A percentile compares a stretch with the other conserved stretches of the same genome.
Evolutionary conservation across 306 rosid species (phyloP).

Genomic region (Luffa aegyptiaca): DNA sequence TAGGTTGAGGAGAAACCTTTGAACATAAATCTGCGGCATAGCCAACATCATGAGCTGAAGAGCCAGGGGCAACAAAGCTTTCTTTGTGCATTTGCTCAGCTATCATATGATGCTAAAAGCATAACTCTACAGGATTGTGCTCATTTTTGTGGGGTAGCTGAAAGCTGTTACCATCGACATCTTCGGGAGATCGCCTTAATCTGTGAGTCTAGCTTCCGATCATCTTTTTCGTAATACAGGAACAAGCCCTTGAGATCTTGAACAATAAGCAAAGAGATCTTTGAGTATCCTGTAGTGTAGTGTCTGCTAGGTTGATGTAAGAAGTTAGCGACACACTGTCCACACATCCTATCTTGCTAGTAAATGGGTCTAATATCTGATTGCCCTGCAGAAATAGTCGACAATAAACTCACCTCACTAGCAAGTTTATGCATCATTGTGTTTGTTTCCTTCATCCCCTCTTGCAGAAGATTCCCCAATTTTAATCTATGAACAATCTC

Average conservation of each 20-base stretch:
- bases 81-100: neutral
- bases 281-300: neutral
- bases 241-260: neutral
- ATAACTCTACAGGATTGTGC: neutral
- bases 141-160: neutral
- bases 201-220: neutral
- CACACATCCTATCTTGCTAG: neutral
- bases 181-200: neutral
- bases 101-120: neutral
- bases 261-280: neutral
- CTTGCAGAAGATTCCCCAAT: constrained; percentile 24
- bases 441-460: constrained; percentile 21
- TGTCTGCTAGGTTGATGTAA: neutral
- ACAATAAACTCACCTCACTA: neutral
- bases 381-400: neutral
- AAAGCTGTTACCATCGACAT: neutral
- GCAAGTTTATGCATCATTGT: neutral
- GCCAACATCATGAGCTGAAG: neutral
- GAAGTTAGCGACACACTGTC: neutral
- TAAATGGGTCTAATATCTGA: neutral
- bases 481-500: constrained; percentile 46
- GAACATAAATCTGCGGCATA: neutral
- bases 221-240: neutral
- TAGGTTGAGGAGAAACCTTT: neutral
- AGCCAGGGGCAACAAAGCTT: neutral